phyloP scores from a whole-genome alignment of 768 basidiomycete genomes.

The Asterophora parasitica region DNA sequence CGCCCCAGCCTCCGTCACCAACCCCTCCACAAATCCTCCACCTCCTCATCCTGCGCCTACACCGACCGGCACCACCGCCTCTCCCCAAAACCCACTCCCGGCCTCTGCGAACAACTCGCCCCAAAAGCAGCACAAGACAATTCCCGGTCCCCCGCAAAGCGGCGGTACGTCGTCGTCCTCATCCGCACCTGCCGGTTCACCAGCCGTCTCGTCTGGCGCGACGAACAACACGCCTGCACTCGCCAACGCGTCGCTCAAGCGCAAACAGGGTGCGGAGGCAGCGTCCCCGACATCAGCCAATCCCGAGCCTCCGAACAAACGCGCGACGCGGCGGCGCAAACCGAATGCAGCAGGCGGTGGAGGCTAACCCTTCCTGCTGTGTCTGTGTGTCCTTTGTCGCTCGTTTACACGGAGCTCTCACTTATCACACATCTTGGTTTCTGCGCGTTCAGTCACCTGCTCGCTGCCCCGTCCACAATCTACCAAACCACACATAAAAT shows the following conservation, averaged over 20 bases:
- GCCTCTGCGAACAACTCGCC: constrained; percentile 48
- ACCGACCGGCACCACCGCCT: constrained; percentile 30
- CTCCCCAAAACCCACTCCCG: constrained; percentile 46
- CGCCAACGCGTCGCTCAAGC: constrained; percentile 47
- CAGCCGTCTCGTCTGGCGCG: constrained; percentile 29
- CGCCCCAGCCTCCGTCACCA: constrained; percentile 41
- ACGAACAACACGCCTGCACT: constrained; percentile 47
- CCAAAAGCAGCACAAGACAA: constrained; percentile 61
- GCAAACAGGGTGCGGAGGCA: constrained; percentile 42
- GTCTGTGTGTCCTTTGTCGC: neutral
- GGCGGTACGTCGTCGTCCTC: constrained; percentile 26
- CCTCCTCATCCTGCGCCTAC: constrained; percentile 10
- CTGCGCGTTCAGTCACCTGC: constrained; percentile 2
- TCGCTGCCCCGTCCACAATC: neutral
- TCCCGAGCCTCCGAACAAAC: constrained; percentile 46
- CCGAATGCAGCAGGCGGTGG: constrained; percentile 35
- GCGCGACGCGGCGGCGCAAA: constrained; percentile 49
- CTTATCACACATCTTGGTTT: constrained; percentile 6
- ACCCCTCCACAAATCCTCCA: constrained; percentile 29
- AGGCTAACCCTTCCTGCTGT: neutral
- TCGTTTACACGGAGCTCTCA: neutral
- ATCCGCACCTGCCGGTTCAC: constrained; percentile 29
- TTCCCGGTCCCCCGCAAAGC: constrained; percentile 27
- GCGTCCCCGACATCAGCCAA: constrained; percentile 46
- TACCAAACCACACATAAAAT: neutral